A percentile compares a stretch with the other conserved stretches of the same genome.
Evolutionary conservation across 441 rosid genomes (phyloP).

Genomic region (Populus trichocarpa): DNA sequence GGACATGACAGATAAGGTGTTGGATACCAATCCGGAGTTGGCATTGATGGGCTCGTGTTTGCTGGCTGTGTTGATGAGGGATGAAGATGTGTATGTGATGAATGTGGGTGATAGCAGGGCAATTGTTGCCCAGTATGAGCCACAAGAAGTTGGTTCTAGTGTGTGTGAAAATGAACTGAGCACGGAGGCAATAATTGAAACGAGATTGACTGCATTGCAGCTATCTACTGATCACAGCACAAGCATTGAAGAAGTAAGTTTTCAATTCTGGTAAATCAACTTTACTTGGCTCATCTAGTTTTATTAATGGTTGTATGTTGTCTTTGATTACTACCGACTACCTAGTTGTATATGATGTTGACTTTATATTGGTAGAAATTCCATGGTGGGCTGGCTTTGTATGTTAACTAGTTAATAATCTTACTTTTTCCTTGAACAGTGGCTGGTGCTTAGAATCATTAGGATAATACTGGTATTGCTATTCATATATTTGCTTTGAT

Average conservation of each 20-base stretch:
- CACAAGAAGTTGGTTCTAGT: slow-evolving; percentile 44
- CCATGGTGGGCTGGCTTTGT: not conserved
- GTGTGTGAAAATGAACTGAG: slow-evolving; percentile 31
- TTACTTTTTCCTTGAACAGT: not conserved
- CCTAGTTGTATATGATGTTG: not conserved
- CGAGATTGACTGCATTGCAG: slow-evolving; percentile 77
- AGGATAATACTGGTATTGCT: not conserved
- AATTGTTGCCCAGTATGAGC: slow-evolving; percentile 74
- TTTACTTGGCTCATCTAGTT: slow-evolving; percentile 1
- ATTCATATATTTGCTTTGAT: not conserved
- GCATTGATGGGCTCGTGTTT: slow-evolving; percentile 98
- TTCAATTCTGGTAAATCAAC: slow-evolving; percentile 1
- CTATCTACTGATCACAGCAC: slow-evolving; percentile 96
- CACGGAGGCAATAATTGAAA: slow-evolving; percentile 44
- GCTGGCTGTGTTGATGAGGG: slow-evolving; percentile 87
- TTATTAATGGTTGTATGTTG: not conserved
- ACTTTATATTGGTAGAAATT: not conserved
- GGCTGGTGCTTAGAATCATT: not conserved
- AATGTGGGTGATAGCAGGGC: slow-evolving; percentile 98
- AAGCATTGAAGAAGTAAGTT: slow-evolving; percentile 91
- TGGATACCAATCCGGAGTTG: slow-evolving; percentile 81
- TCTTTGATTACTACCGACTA: not conserved
- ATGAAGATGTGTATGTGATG: slow-evolving; percentile 94
- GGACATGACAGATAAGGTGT: slow-evolving; percentile 95
- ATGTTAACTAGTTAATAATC: not conserved